Base-by-base conservation (phyloP, 1,284 basidiomycete genomes). In the Tylopilus orsonianus region DNA sequence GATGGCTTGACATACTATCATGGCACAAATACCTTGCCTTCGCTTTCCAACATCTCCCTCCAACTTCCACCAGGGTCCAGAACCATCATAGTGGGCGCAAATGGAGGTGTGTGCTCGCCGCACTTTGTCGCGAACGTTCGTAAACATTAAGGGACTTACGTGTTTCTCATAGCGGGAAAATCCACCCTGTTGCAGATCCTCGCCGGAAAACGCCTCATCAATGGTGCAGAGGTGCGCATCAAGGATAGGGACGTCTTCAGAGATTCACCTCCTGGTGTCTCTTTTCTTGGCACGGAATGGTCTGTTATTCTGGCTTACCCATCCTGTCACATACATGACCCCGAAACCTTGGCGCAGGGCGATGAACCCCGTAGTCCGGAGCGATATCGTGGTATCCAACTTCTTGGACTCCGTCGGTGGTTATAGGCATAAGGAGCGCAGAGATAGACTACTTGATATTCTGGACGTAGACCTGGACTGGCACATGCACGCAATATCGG, bases 351-450 rank as follows among this genome's bases (percentile, higher is more conserved):
- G 13, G 13, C n/a, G 23, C 59, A 87, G 92, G 92, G 93, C 93
- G 5, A 90, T 90, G 83, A 98, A 98, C 71, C 94, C 94, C 1
- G 95, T 98, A 43, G 96, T 99, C 3, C 83, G 95, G 32, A 79
- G 89, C 4, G 94, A 97, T 68, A 93, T 97, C 50, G 75, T 85
- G 34, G 94, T 97, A 4, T 86, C 89, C 7, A 77, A 85, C 51
- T 99, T 99, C 68, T 74, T 97, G 44, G 90, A 97, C 67, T 95
- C 92, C 16, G 92, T 99, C 2, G 96, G 96, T 19, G 96, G 96
- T 0, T 98, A 97, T 68, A 79, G 95, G 37, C 83, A 98, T 73
- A 95, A 95, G 62, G 88, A 85, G 57, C 79, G 95, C 27, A 78
- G 96, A 35, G 92, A 99, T 65, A 72, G 67, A 4, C 77, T 99